Conservation (phyloP, 768 basidiomycete genomes). For the Auriscalpium orientale region DNA sequence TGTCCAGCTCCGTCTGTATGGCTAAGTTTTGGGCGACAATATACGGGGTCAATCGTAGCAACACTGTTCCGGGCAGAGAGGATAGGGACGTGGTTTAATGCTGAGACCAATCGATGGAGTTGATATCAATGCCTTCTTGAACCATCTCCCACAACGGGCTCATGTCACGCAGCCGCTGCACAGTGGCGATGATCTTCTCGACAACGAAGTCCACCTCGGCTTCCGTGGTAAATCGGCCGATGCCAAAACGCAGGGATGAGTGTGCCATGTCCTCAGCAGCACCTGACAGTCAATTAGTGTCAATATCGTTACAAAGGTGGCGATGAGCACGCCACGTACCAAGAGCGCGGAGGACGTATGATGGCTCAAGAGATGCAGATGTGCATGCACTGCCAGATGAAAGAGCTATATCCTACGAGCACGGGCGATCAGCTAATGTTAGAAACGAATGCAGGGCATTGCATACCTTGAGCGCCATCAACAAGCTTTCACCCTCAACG, state of each 20-base stretch:
- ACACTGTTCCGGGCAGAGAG: too few species aligned
- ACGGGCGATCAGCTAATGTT: not conserved
- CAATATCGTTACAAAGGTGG: not conserved
- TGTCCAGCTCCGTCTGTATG: too few species aligned
- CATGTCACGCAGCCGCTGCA: conserved; percentile 87
- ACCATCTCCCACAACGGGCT: conserved; percentile 99
- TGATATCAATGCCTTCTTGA: conserved; percentile 96
- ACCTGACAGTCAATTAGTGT: conserved; percentile 33
- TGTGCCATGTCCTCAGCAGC: conserved; percentile 99
- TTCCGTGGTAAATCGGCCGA: conserved; percentile 97
- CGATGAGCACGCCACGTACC: conserved; percentile 35
- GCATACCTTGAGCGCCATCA: conserved; percentile 93
- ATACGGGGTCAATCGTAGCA: too few species aligned
- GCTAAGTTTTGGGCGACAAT: too few species aligned
- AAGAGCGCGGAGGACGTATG: conserved; percentile 93
- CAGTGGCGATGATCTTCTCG: conserved; percentile 79
- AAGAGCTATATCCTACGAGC: conserved; percentile 81
- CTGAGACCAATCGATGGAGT: conserved; percentile 89
- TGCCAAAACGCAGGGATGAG: conserved; percentile 93
- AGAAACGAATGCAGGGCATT: not conserved
- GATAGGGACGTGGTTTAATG: conserved; percentile 25
- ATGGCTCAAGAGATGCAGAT: conserved; percentile 95
- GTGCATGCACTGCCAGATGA: conserved; percentile 99
- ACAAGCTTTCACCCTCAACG: conserved; percentile 92
- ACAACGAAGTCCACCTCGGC: conserved; percentile 94